phyloP scores from a whole-genome alignment of 768 basidiomycete genomes.

The Phylloporus arenicola region DNA sequence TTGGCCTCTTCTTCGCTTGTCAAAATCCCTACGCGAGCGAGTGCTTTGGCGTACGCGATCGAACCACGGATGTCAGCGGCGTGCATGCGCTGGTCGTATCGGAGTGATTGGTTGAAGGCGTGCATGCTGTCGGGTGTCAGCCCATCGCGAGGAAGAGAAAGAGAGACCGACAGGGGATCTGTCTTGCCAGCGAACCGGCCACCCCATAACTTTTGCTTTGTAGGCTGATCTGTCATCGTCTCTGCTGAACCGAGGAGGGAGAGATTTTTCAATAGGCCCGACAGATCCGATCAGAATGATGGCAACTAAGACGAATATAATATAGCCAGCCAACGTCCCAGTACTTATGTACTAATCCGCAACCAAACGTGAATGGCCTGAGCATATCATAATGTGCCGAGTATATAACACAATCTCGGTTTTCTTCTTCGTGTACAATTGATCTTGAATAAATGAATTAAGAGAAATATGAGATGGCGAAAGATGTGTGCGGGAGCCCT shows the following conservation, averaged over 20 bases:
- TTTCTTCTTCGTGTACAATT: constrained; percentile 8
- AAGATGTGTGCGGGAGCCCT: constrained; percentile 9
- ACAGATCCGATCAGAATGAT: neutral
- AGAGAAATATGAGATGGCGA: constrained; percentile 3
- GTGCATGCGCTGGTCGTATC: constrained; percentile 93
- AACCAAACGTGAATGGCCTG: neutral
- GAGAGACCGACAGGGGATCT: constrained; percentile 43
- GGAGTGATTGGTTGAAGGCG: constrained; percentile 93
- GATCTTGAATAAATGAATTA: constrained; percentile 1
- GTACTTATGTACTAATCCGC: neutral
- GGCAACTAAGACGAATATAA: neutral
- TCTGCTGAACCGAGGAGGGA: neutral
- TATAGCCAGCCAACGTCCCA: neutral
- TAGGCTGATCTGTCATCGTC: constrained; percentile 37
- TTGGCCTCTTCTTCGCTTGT: constrained; percentile 66
- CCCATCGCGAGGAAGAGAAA: neutral
- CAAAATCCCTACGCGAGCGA: constrained; percentile 76
- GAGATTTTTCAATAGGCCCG: neutral
- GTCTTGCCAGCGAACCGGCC: constrained; percentile 86
- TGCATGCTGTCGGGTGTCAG: constrained; percentile 66
- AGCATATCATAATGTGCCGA: neutral
- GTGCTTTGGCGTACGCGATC: constrained; percentile 90
- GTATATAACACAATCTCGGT: constrained; percentile 7
- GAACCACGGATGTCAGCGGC: constrained; percentile 88
- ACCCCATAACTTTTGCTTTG: constrained; percentile 80